Base-by-base conservation (phyloP, 148 eudicot species). In the Heliosperma pusillum region DNA sequence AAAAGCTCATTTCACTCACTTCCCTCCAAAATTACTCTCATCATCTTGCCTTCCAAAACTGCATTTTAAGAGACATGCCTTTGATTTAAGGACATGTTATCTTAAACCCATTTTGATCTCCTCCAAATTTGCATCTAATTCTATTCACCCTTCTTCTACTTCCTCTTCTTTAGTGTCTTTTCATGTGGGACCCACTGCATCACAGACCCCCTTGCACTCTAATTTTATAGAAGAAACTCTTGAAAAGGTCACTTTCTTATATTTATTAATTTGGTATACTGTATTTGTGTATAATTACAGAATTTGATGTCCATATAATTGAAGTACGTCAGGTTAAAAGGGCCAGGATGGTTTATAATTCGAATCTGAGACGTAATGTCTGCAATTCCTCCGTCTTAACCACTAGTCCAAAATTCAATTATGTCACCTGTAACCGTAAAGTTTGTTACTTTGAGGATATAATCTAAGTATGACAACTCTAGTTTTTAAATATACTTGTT, bases 241-340 rank as follows among this genome's bases (percentile, higher is more conserved):
- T 25, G 83, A 80, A 76, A 80, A 76, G 83, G 83, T 78, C 68
- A 0, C 25, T 64, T 55, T 63, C 11, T 27, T 10, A 20, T 21
- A 21, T n/a, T 69, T 50, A 3, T 9, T 20, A 20, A 9, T 70
- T 16, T 2, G 53, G 55, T 40, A 16, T 9, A 64, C 5, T 75
- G 52, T 0, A 65, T 52, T 75, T 29, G 60, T 64, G 42, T 19
- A 1, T 7, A 24, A 62, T 26, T 6, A 36, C 9, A 36, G 42
- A 36, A 36, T 36, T 36, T 36, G 2, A 36, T 8, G 42, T 36
- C 42, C 42, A 36, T 36, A 36, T 36, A 7, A 36, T 36, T 36
- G 9, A 7, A 36, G 42, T 36, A 36, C 7, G 36, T 3, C 36
- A 6, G 36, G 36, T 33, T 33, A 33, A 33, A 33, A 33, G 36